These are phyloP conservation scores for Colletotrichum higginsianum DNA, from an alignment of 2,329 filamentous ascomycete species.

Conservation along the genomic window DNA sequence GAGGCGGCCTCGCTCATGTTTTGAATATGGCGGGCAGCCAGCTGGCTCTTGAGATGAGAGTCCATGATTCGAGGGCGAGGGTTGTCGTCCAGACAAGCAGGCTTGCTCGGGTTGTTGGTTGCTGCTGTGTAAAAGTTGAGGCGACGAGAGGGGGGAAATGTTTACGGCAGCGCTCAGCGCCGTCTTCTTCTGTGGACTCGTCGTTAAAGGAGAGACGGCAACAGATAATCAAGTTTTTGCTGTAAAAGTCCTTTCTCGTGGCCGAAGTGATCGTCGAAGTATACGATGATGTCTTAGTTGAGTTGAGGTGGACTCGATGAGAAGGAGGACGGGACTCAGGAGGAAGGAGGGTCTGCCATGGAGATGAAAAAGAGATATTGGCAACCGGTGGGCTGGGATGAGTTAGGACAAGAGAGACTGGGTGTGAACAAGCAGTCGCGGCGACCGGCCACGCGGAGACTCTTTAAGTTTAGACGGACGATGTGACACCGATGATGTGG, in stretches of 20 bases:
- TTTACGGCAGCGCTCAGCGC: conserved; percentile 18
- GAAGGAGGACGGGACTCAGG: no score
- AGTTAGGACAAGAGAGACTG: not conserved
- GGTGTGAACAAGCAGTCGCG: not conserved
- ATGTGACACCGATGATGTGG: conserved; percentile 18
- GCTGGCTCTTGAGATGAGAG: conserved; percentile 19
- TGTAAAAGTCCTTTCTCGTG: not conserved
- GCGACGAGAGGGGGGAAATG: not conserved
- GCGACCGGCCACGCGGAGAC: conserved; percentile 1
- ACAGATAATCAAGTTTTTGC: not conserved
- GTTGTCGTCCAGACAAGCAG: not conserved
- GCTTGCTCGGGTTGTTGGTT: not conserved
- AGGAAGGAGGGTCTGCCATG: not conserved
- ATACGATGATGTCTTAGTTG: no score
- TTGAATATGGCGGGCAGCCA: conserved; percentile 54
- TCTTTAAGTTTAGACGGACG: conserved; percentile 15
- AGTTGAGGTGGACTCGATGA: not conserved
- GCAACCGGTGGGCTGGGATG: not conserved
- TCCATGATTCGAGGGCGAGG: conserved; percentile 32
- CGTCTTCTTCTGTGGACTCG: not conserved
- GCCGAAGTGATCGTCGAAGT: not conserved
- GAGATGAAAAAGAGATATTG: not conserved
- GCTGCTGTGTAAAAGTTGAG: not conserved
- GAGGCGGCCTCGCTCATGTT: conserved; percentile 54
- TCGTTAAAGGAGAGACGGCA: not conserved